Evolutionary conservation across 306 rosid genomes (phyloP), one percentile per base, ranked within the genome.

Genomic region (Styphnolobium japonicum): DNA sequence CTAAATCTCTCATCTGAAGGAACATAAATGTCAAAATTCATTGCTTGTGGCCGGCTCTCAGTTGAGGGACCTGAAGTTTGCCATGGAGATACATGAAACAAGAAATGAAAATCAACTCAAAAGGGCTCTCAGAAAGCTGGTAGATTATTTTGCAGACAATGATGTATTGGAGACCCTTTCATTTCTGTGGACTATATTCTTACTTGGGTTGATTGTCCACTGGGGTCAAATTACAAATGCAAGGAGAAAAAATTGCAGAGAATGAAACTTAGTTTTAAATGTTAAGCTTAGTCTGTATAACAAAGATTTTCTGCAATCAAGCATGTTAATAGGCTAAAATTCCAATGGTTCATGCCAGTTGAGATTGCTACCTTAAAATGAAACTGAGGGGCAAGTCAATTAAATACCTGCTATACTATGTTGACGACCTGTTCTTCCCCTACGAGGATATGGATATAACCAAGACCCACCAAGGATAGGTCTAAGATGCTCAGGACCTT

Each of bases 371-470:
- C 46, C n/a, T 39, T 40, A n/a, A 64, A 73, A 22, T 55, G 42
- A 31, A 73, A 42, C 16, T 15, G 12, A 80, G 23, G 45, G 63
- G 9, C 1, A 56, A 53, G 66, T 75, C 37, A 67, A 46, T 9
- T 6, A 45, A 60, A 19, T 85, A 89, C 96, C 87, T 85, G 77
- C 12, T 51, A 60, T 6, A 69, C 81, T 63, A 16, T 12, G 85
- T 65, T 80, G 72, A 7, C 79, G 87, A 48, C 89, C 85, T 0
- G 91, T 92, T 86, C 90, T 90, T 76, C 67, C 57, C 75, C 92
- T 80, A 0, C 97, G 93, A 49, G 97, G 97, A 87, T 90, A 92
- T 8, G 96, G 96, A 85, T 67, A 82, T 7, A 23, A 80, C 43
- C 21, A 61, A 6, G 87, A 82, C 4, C 86, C 91, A 15, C 93